phyloP scores from a whole-genome alignment of 768 basidiomycete genomes.

The Mycena maculata region DNA sequence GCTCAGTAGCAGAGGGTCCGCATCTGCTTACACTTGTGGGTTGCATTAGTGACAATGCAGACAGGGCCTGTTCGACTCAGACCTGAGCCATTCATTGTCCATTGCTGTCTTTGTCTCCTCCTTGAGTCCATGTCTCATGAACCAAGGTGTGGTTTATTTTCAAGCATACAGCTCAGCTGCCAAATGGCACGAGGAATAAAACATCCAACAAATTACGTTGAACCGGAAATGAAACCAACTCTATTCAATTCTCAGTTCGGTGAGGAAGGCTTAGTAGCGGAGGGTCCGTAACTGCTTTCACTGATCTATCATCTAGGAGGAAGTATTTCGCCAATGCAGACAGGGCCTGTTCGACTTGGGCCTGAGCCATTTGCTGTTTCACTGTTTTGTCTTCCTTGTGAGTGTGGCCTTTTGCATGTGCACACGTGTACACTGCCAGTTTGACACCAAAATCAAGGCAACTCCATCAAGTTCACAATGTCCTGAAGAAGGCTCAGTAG shows the following conservation, averaged over 20 bases:
- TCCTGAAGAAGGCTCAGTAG: neutral
- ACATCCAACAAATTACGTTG: too few relatives aligned
- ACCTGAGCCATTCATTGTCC: neutral
- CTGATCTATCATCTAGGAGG: neutral
- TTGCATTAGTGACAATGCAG: neutral
- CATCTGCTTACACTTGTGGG: neutral
- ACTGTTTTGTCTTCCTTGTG: too few relatives aligned
- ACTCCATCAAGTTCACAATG: neutral
- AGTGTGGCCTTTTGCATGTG: neutral
- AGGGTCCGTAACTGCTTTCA: conserved; percentile 2
- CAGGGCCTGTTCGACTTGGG: conserved; percentile 1
- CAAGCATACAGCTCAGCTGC: neutral
- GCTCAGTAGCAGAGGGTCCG: neutral
- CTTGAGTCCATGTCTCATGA: too few relatives aligned
- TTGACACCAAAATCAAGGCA: too few relatives aligned
- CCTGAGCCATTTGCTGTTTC: neutral
- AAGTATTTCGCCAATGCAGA: too few relatives aligned
- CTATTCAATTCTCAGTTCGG: neutral
- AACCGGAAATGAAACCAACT: too few relatives aligned
- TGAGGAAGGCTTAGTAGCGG: conserved; percentile 11
- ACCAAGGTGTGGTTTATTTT: too few relatives aligned
- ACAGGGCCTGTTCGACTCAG: conserved; percentile 7
- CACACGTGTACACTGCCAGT: too few relatives aligned
- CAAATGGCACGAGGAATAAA: too few relatives aligned
- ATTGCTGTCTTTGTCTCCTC: neutral